A percentile compares a stretch with the other conserved stretches of the same genome.
These are phyloP conservation scores for Malbranchea cinnamomea DNA, from an alignment of 2,329 filamentous ascomycete genomes.

Conservation along the genomic window DNA sequence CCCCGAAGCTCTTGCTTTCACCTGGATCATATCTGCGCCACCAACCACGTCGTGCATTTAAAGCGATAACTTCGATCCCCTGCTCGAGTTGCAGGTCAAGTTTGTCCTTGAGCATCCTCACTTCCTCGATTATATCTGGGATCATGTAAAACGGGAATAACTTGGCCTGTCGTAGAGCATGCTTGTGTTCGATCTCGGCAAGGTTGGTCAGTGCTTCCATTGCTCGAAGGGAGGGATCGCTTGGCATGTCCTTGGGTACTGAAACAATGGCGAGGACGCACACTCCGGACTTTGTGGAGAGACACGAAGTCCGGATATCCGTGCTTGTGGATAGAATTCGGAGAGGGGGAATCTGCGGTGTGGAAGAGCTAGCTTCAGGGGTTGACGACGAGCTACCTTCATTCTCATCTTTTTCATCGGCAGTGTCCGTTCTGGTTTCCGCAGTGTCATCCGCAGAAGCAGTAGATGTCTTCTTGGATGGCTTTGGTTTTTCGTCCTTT, in stretches of 20 bases:
- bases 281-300: constrained; percentile 60
- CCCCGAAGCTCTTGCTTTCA: constrained; percentile 34
- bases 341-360: constrained; percentile 44
- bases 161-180: constrained; percentile 48
- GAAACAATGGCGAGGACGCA: constrained; percentile 68
- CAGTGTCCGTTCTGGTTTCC: constrained; percentile 3
- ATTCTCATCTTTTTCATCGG: constrained; percentile 3
- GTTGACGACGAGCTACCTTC: constrained; percentile 5
- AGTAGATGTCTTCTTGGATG: constrained; percentile 28
- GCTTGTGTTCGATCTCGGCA: constrained; percentile 61
- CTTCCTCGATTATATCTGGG: constrained; percentile 45
- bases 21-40: constrained; percentile 55
- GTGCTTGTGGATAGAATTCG: constrained; percentile 47
- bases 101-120: constrained; percentile 39
- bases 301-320: constrained; percentile 54
- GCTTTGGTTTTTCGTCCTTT: constrained; percentile 38
- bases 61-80: constrained; percentile 57
- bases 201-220: constrained; percentile 48
- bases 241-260: constrained; percentile 33
- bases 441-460: constrained; percentile 23
- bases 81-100: constrained; percentile 43
- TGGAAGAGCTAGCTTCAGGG: constrained; percentile 12
- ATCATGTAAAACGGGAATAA: constrained; percentile 77
- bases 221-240: constrained; percentile 28
- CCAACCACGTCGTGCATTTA: constrained; percentile 79